Percentiles rank a stretch among this genome's conserved stretches.
Conservation (phyloP, 1,284 basidiomycete species). For the Afroboletus lepidellus region DNA sequence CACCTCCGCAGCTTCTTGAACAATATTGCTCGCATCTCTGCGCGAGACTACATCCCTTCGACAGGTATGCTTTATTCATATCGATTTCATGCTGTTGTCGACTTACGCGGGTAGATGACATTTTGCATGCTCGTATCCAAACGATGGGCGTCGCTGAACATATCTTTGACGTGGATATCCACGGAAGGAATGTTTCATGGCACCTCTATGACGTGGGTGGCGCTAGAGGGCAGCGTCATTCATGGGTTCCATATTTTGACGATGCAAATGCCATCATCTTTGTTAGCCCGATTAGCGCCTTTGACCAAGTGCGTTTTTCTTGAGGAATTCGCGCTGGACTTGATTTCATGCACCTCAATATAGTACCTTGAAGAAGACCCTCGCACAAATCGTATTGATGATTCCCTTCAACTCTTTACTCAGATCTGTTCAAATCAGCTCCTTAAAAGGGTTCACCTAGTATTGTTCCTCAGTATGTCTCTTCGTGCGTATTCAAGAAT, state of each 20-base stretch:
- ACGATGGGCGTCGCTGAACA: conserved; percentile 84
- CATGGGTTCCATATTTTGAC: conserved; percentile 82
- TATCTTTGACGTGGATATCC: conserved; percentile 68
- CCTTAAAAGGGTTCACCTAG: conserved; percentile 74
- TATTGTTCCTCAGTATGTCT: conserved; percentile 70
- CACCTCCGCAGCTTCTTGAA: conserved; percentile 59
- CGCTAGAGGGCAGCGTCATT: conserved; percentile 78
- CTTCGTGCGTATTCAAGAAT: background rate
- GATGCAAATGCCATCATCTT: conserved; percentile 86
- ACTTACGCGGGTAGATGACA: conserved; percentile 58
- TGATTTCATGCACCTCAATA: background rate
- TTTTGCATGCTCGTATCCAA: conserved; percentile 78
- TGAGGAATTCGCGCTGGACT: background rate
- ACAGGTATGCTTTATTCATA: conserved; percentile 46
- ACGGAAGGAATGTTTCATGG: conserved; percentile 74
- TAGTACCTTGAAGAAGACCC: conserved; percentile 84
- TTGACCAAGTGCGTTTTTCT: conserved; percentile 61
- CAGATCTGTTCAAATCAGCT: conserved; percentile 79
- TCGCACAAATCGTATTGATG: conserved; percentile 77
- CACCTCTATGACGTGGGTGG: conserved; percentile 81
- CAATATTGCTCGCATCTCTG: conserved; percentile 67
- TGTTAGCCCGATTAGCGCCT: conserved; percentile 82
- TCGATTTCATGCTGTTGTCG: background rate
- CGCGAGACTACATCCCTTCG: conserved; percentile 65
- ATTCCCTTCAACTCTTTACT: conserved; percentile 80